Evolutionary conservation across 1,284 basidiomycete genomes (phyloP), one percentile per base, ranked within the genome.

Genomic region (Coniferiporia sulphurascens): DNA sequence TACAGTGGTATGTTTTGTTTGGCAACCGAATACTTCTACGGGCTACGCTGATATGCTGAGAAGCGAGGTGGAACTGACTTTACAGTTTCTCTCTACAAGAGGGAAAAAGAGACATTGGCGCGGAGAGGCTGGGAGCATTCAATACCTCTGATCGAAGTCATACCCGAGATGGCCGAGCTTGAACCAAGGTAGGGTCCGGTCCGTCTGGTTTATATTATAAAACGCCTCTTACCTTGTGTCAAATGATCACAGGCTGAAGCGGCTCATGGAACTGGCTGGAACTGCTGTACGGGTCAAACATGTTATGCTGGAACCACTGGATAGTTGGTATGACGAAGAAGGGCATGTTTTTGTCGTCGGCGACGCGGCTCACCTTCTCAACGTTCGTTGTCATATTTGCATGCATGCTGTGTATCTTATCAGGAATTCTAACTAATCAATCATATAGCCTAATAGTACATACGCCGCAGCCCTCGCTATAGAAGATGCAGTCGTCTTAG

Each of bases 401-500:
- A n/a, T 2, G 3, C 19, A 21, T 32, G 52, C 38, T 48, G 27
- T 27, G 27, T 27, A 10, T 5, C 50, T 36, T n/a, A 36, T 15
- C 22, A 19, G 46, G 3, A 46, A n/a, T 17, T 15, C 15, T 46
- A 46, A 46, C 12, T 3, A 8, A 3, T 21, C 8, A 46, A 17
- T 21, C 17, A 9, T 21, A 21, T 21, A 59, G 58, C 58, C 58
- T 13, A 44, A 43, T 15, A 54, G 51, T n/a, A 38, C 43, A 8
- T 52, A 59, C 27, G 35, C 21, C 46, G 52, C 52, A 6, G 58
- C 58, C 9, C 27, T 59, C 8, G 58, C 76, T 6, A 65, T 84
- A 6, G 84, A 85, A 69, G 84, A 86, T 61, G 81, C 74, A 1
- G 80, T 79, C 1, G 78, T 81, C 6, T 73, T 86, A 3, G 85